A percentile compares a stretch with the other conserved stretches of the same genome.
Evolutionary conservation across 805 yeast species (phyloP).

Genomic region (Candida boleticola): DNA sequence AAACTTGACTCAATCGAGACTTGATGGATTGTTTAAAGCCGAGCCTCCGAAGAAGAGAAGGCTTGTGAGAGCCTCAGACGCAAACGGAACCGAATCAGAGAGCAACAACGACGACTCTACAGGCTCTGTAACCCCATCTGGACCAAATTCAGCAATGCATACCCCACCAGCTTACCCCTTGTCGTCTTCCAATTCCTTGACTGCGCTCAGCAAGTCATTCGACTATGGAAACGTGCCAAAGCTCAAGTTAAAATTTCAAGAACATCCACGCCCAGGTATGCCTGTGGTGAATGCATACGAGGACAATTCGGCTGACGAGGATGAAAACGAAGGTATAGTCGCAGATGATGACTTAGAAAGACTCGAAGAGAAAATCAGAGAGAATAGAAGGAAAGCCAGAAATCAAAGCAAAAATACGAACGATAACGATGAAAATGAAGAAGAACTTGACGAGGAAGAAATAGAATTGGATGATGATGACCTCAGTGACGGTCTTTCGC

Average conservation of each 20-base stretch:
- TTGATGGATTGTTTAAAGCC: slow-evolving; percentile 19
- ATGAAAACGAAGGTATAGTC: slow-evolving; percentile 10
- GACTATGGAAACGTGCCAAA: neutral
- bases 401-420: slow-evolving; percentile 8
- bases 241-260: slow-evolving; percentile 10
- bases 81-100: slow-evolving; percentile 12
- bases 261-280: slow-evolving; percentile 7
- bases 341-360: slow-evolving; percentile 37
- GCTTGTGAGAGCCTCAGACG: slow-evolving; percentile 33
- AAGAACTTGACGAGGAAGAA: slow-evolving; percentile 33
- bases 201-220: neutral
- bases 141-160: slow-evolving; percentile 3
- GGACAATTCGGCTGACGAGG: slow-evolving; percentile 11
- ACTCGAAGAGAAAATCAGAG: slow-evolving; percentile 37
- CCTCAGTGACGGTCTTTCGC: slow-evolving; percentile 49
- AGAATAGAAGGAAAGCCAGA: slow-evolving; percentile 20
- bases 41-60: slow-evolving; percentile 27
- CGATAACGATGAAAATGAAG: slow-evolving; percentile 33
- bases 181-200: neutral
- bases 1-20: slow-evolving; percentile 23
- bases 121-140: slow-evolving; percentile 6
- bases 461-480: slow-evolving; percentile 33
- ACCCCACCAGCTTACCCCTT: neutral
- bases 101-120: slow-evolving; percentile 3
- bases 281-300: slow-evolving; percentile 1